A percentile compares a stretch with the other conserved stretches of the same genome.
These are phyloP conservation scores for Ceratocystis huliohia DNA, from an alignment of 2,329 filamentous ascomycete genomes.

Conservation along the genomic window DNA sequence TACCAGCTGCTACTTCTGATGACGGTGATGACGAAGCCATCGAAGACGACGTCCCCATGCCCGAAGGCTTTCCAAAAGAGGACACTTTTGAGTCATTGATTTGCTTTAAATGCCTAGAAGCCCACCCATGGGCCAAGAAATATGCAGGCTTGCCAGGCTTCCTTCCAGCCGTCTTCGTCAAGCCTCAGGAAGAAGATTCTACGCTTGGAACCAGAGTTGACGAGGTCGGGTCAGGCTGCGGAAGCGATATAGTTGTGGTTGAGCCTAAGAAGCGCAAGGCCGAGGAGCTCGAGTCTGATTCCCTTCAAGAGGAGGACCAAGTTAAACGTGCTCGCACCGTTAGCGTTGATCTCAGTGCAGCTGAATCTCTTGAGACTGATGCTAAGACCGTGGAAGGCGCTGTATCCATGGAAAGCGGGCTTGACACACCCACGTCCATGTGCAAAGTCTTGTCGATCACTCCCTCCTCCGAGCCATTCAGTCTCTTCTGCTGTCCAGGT, in stretches of 20 bases:
- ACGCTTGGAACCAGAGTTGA: conserved; percentile 17
- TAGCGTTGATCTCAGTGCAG: background rate
- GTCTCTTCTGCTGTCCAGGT: conserved; percentile 65
- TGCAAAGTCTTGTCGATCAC: conserved; percentile 51
- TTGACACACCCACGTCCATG: conserved; percentile 21
- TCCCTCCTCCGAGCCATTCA: conserved; percentile 49
- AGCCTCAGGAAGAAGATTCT: conserved; percentile 22
- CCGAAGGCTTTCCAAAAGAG: conserved; percentile 76
- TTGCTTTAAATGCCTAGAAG: conserved; percentile 85
- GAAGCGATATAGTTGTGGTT: conserved; percentile 12
- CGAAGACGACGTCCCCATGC: conserved; percentile 54
- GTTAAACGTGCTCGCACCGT: conserved; percentile 10
- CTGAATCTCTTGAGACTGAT: background rate
- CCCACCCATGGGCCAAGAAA: conserved; percentile 79
- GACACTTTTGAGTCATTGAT: conserved; percentile 82
- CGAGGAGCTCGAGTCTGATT: conserved; percentile 35
- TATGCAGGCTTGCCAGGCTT: conserved; percentile 77
- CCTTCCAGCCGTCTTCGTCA: conserved; percentile 53
- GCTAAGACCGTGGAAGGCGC: conserved; percentile 13
- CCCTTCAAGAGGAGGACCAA: conserved; percentile 39
- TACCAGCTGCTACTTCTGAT: conserved; percentile 17
- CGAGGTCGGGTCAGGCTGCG: conserved; percentile 7
- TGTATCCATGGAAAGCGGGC: conserved; percentile 18
- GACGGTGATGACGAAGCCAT: conserved; percentile 29
- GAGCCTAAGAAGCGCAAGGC: conserved; percentile 53